These are phyloP conservation scores for Hypholoma fasciculare DNA, from an alignment of 768 basidiomycete genomes.

Conservation along the genomic window DNA sequence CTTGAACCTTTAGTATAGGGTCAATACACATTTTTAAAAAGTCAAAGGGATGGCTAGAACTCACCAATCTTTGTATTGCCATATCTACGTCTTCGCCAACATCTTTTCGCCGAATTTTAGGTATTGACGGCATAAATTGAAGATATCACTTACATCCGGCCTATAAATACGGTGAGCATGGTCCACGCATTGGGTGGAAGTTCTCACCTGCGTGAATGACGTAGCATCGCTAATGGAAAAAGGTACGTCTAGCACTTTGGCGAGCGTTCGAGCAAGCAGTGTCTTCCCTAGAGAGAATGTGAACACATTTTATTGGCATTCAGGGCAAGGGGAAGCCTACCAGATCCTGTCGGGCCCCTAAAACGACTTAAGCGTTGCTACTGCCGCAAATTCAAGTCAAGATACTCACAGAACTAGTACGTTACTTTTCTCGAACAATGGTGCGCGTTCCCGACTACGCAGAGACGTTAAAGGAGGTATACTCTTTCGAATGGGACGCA, in stretches of 20 bases:
- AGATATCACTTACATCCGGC: conserved; percentile 17
- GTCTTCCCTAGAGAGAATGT: conserved; percentile 72
- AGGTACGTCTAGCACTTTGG: conserved; percentile 87
- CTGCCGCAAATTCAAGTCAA: background rate
- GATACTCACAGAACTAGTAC: conserved; percentile 79
- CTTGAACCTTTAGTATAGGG: conserved; percentile 62
- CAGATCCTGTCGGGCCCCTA: conserved; percentile 86
- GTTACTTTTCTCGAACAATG: conserved; percentile 93
- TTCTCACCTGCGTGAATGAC: conserved; percentile 79
- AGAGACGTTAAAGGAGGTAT: conserved; percentile 30
- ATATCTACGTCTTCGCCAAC: conserved; percentile 97
- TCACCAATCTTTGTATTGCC: conserved; percentile 80
- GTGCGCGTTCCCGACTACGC: conserved; percentile 43
- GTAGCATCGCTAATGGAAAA: conserved; percentile 95
- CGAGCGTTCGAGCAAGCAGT: conserved; percentile 87
- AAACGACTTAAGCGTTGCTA: too few relatives aligned
- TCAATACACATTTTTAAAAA: background rate
- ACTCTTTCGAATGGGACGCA: conserved; percentile 58
- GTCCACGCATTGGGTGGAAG: background rate
- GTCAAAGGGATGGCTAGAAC: conserved; percentile 10
- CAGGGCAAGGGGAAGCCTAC: conserved; percentile 33
- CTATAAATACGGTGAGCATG: conserved; percentile 6
- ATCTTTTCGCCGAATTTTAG: conserved; percentile 5
- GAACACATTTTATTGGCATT: background rate
- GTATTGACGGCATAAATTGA: background rate